Conservation (phyloP, 176 grass and related monocot species). For the Pontederia crassipes region DNA sequence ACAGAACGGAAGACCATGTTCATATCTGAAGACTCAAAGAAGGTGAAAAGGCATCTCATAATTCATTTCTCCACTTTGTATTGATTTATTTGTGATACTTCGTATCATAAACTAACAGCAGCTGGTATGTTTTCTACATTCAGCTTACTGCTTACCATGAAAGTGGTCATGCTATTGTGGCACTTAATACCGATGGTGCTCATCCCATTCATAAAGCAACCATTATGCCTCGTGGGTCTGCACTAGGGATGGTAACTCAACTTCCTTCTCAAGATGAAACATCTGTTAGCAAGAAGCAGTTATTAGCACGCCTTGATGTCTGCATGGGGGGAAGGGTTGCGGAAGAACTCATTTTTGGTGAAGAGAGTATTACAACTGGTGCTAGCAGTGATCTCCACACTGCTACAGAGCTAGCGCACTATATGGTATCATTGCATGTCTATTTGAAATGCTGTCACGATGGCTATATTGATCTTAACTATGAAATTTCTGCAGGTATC, state of each 20-base stretch:
- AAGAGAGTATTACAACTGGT: conserved; percentile 90
- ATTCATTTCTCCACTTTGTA: neutral
- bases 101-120: conserved; percentile 15
- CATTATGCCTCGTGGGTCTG: conserved; percentile 89
- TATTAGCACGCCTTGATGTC: conserved; percentile 92
- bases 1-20: conserved; percentile 96
- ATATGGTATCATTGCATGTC: conserved; percentile 58
- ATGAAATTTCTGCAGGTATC: conserved; percentile 49
- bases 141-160: conserved; percentile 99
- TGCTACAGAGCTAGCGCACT: conserved; percentile 94
- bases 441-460: neutral
- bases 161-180: conserved; percentile 97
- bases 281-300: conserved; percentile 95
- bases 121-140: conserved; percentile 6
- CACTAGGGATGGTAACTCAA: conserved; percentile 96
- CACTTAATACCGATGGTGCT: conserved; percentile 80
- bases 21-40: conserved; percentile 85
- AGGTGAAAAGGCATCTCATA: conserved; percentile 29
- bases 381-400: conserved; percentile 89
- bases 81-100: neutral
- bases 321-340: conserved; percentile 98
- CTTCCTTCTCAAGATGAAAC: conserved; percentile 94
- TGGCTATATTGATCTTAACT: conserved; percentile 1
- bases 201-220: conserved; percentile 96
- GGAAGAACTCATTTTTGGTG: conserved; percentile 96